Conservation (phyloP, 257 asterid genomes). For the Prunella vulgaris region DNA sequence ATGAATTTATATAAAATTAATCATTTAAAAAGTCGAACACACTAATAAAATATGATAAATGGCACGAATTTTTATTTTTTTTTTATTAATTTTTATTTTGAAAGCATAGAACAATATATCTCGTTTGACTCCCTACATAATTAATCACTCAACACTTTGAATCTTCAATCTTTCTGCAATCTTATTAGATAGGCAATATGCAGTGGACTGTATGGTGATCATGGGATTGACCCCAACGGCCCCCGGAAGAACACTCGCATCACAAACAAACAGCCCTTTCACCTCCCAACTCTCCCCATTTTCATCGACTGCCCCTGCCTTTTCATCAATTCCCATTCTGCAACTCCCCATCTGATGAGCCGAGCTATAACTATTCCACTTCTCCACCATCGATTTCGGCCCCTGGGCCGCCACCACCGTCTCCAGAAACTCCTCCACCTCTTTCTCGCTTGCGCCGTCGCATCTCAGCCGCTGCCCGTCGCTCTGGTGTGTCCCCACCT, state of each 20-base stretch:
- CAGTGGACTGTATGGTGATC: slow-evolving; percentile 76
- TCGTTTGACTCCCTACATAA: no score
- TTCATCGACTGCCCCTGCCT: slow-evolving; percentile 66
- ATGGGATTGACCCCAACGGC: slow-evolving; percentile 93
- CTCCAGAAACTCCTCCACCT: slow-evolving; percentile 52
- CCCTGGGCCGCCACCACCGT: slow-evolving; percentile 53
- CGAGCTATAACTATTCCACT: slow-evolving; percentile 60
- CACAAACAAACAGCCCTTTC: slow-evolving; percentile 69
- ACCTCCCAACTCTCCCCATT: slow-evolving; percentile 98
- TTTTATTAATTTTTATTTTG: no score
- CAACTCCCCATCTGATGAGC: slow-evolving; percentile 99
- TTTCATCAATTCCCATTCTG: slow-evolving; percentile 56
- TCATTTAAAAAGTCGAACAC: no score
- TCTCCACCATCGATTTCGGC: slow-evolving; percentile 44
- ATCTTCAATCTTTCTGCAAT: slow-evolving; percentile 44
- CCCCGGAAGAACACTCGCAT: slow-evolving; percentile 73
- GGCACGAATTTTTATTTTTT: no score
- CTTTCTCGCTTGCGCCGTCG: slow-evolving; percentile 35
- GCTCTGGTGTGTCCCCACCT: slow-evolving; percentile 78
- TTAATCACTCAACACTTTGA: background rate
- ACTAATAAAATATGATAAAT: no score
- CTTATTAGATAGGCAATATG: slow-evolving; percentile 55
- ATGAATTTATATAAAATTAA: no score
- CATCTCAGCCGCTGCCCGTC: slow-evolving; percentile 62
- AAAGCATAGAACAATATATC: no score